Base-by-base conservation (phyloP, 2,329 filamentous ascomycete species). In the Venturia asperata region DNA sequence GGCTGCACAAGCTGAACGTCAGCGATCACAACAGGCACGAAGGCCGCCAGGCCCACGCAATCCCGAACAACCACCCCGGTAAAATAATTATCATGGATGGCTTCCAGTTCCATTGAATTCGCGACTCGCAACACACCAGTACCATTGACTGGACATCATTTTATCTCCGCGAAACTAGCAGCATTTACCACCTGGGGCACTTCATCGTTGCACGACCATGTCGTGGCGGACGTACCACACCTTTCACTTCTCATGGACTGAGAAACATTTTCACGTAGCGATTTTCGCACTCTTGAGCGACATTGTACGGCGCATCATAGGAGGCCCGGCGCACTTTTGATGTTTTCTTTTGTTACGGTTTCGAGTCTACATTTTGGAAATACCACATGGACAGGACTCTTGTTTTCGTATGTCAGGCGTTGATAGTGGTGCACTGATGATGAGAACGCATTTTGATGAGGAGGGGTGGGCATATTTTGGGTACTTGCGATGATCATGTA, bases 41-140 rank as follows among this genome's bases (percentile, higher is more conserved):
- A 69, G 71, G 41, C 70, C 72, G 43, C 72, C 72, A 24, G 74
- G 73, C 64, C 74, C 74, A 67, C 75, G 75, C 64, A 72, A 76
- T 67, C 74, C 71, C 63, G 73, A 77, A 69, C 73, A 74, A 66
- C 71, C 72, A 62, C 43, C n/a, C 37, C 61, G 63, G 17, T 65
- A 27, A 64, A 55, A 39, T n/a, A 13, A n/a, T 39, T 55, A 11
- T 17, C 24, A 7, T 10, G 24, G 6, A n/a, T 5, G 52, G 52
- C 27, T n/a, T 37, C n/a, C 15, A n/a, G 7, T 13, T 3, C 6
- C 52, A 37, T 37, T 7, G 11, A n/a, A 9, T 37, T 19, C 13
- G 3, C 37, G 52, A 37, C 37, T 37, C n/a, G 9, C 15, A 58
- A 37, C 27, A 34, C 15, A 56, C 27, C 30, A 19, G n/a, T 27